Evolutionary conservation across 2,329 filamentous ascomycete species (phyloP), one percentile per base, ranked within the genome.

Genomic region (Arthrobotrys conoides): DNA sequence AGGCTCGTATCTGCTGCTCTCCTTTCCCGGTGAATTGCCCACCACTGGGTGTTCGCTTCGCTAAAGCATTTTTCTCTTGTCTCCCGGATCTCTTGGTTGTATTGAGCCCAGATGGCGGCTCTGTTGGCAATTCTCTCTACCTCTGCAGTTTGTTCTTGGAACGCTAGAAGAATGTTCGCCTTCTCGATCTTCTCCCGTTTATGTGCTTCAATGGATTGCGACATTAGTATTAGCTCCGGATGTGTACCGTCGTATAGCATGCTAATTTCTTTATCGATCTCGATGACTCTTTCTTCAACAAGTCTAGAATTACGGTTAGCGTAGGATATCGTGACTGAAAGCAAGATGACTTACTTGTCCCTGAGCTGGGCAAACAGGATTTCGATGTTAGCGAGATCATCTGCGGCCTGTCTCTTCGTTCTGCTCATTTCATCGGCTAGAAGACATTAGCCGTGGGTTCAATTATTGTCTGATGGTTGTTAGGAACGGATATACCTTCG

Each of bases 21-120:
- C 73, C 96, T 90, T 83, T 97, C 93, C 81, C 93, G 91, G 84
- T 98, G 95, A 72, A 98, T 93, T 81, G 95, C 91, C 84, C 97
- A 97, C 88, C 95, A 97, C 81, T 96, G 91, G 84, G 93, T 90
- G 82, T 96, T 95, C 75, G 97, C 90, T 75, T 91, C 88, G 80
- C 94, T 92, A 33, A 98, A 87, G 55, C 92, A 89, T 70, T 88
- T 88, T 84, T 98, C 95, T 78, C 96, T 90, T 80, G 92, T 89
- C 83, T 97, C 93, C 70, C 96, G 90, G 38, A 94, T 89, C 59
- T 90, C 90, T 84, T 99, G 96, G 84, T 94, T 94, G 84, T 93
- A 98, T 82, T 97, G 94, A 76, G 92, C 92, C 85, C 96, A 93
- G 69, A 95, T 90, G 83, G 97, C 94, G 67, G 93, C 90, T 80